phyloP scores from a whole-genome alignment of 108 stramenopile species.

The Ochromonas danica region DNA sequence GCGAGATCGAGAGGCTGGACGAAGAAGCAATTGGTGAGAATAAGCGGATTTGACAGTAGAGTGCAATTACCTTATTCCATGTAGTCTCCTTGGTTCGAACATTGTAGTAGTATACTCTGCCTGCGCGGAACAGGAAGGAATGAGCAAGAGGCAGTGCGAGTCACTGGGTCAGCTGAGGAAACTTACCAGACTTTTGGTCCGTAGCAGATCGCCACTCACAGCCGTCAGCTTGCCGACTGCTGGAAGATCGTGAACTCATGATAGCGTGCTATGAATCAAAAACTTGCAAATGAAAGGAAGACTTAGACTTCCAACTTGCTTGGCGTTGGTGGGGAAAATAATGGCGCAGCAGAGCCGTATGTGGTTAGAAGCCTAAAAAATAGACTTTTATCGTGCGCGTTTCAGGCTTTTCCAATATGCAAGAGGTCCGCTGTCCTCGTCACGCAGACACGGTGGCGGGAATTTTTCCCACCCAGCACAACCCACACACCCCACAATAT shows the following conservation, averaged over 20 bases:
- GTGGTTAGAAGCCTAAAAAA: too few relatives aligned
- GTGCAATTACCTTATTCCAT: conserved; percentile 70
- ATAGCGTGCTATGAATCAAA: too few relatives aligned
- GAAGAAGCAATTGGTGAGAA: background rate
- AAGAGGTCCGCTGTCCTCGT: too few relatives aligned
- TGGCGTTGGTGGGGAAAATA: too few relatives aligned
- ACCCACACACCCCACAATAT: too few relatives aligned
- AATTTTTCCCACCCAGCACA: too few relatives aligned
- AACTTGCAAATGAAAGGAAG: too few relatives aligned
- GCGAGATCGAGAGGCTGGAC: conserved; percentile 47
- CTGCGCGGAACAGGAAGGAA: conserved; percentile 26
- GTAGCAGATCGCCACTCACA: background rate
- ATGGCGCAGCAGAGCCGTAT: too few relatives aligned
- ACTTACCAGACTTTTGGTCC: conserved; percentile 4
- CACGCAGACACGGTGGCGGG: too few relatives aligned
- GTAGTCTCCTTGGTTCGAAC: conserved; percentile 78
- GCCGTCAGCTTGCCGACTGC: background rate
- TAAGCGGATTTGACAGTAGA: background rate
- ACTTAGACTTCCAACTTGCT: too few relatives aligned
- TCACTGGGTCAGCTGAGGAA: background rate
- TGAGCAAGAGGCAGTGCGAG: background rate
- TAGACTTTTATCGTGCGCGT: too few relatives aligned
- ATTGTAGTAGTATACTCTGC: conserved; percentile 87
- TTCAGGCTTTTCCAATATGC: too few relatives aligned
- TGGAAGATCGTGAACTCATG: background rate